Evolutionary conservation across 129 eudicot species (phyloP).

Genomic region (Flaveria linearis): DNA sequence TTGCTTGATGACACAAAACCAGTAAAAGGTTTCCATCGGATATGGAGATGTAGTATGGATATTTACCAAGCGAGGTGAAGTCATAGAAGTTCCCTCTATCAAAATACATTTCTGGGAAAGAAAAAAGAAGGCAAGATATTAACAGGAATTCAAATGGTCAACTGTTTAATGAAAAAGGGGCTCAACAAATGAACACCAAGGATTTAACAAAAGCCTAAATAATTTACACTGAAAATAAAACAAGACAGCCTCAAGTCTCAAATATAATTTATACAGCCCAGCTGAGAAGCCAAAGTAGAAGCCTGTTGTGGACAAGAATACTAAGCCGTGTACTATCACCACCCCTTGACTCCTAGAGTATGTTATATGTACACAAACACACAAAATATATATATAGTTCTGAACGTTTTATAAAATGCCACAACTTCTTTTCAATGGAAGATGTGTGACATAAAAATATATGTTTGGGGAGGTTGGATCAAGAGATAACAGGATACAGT

Average conservation of each 20-base stretch:
- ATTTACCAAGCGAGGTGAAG: conserved; percentile 92
- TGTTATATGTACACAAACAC: not conserved
- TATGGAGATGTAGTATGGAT: not conserved
- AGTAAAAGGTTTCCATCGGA: not conserved
- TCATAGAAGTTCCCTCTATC: conserved; percentile 97
- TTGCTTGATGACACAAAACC: not conserved
- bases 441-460: not conserved
- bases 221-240: not conserved
- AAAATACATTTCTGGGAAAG: conserved; percentile 85
- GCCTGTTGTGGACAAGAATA: not conserved
- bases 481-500: not conserved
- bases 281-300: not conserved
- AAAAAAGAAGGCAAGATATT: conserved; percentile 11
- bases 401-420: not conserved
- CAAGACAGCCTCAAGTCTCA: not conserved
- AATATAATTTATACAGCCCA: not conserved
- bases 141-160: not conserved
- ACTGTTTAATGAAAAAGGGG: not conserved
- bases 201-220: not conserved
- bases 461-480: not conserved
- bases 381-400: not conserved
- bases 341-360: not conserved
- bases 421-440: not conserved
- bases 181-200: not conserved
- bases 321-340: not conserved